Evolutionary conservation across 495 filamentous ascomycete genomes (phyloP).

Genomic region (Astrothelium macrocarpum): DNA sequence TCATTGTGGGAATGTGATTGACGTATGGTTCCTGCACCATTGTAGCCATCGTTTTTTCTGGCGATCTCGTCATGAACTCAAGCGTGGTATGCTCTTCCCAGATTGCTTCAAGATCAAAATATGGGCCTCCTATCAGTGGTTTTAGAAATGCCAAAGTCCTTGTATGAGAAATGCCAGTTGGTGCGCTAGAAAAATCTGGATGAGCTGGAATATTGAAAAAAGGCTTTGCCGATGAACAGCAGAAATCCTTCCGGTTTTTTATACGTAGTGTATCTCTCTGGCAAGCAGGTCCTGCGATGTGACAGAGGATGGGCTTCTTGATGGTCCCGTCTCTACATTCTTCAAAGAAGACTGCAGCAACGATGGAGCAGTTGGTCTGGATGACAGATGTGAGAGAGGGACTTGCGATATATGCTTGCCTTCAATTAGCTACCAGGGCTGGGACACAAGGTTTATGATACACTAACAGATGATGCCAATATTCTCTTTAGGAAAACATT

Average conservation of each 20-base stretch:
- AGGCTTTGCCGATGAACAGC: slow-evolving; percentile 26
- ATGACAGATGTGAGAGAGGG: slow-evolving; percentile 5
- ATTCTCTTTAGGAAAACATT: slow-evolving; percentile 25
- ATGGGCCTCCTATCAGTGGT: slow-evolving; percentile 40
- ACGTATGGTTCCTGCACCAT: slow-evolving; percentile 54
- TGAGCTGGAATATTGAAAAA: slow-evolving; percentile 38
- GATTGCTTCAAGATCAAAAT: slow-evolving; percentile 50
- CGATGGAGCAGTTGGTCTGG: slow-evolving; percentile 21
- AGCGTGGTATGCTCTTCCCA: slow-evolving; percentile 51
- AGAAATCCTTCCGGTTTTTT: slow-evolving; percentile 13
- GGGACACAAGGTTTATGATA: too few relatives aligned
- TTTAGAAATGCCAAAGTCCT: slow-evolving; percentile 43
- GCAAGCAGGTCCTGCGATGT: slow-evolving; percentile 2
- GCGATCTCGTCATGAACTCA: slow-evolving; percentile 45
- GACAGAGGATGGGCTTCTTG: neutral
- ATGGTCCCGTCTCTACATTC: neutral
- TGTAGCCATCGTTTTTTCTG: slow-evolving; percentile 47
- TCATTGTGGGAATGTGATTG: slow-evolving; percentile 48
- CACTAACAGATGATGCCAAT: slow-evolving; percentile 32
- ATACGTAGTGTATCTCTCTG: slow-evolving; percentile 7
- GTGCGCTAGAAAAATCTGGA: slow-evolving; percentile 29
- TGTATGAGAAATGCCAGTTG: slow-evolving; percentile 42
- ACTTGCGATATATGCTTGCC: neutral
- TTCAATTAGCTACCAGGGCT: neutral
- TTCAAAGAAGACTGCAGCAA: slow-evolving; percentile 28